Percentiles rank a stretch among this genome's conserved stretches.
Evolutionary conservation across 2,329 filamentous ascomycete species (phyloP).

Genomic region (Myriangium duriaei): DNA sequence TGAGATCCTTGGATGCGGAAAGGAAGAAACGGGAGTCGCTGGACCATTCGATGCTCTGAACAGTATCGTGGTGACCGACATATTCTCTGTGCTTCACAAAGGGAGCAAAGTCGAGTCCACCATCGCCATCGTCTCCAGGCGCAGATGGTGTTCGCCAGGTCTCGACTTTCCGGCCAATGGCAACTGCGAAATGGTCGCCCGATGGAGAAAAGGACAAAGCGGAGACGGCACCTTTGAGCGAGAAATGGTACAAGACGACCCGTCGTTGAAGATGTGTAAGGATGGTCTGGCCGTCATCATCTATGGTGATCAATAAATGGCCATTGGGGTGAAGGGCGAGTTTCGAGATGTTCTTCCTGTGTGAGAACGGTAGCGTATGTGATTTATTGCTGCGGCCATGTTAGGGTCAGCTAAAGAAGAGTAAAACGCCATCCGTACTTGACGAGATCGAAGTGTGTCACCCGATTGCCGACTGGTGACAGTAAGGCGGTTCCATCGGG

Average conservation of each 20-base stretch:
- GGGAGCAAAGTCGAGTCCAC: slow-evolving; percentile 85
- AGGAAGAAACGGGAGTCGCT: slow-evolving; percentile 92
- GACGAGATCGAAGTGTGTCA: slow-evolving; percentile 90
- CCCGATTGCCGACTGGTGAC: slow-evolving; percentile 90
- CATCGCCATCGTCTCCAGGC: slow-evolving; percentile 57
- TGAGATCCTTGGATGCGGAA: slow-evolving; percentile 82
- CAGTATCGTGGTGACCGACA: slow-evolving; percentile 75
- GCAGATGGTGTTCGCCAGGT: slow-evolving; percentile 93
- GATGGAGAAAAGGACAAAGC: slow-evolving; percentile 84
- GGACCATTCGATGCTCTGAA: slow-evolving; percentile 86
- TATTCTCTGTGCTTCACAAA: slow-evolving; percentile 83
- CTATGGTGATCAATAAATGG: slow-evolving; percentile 83
- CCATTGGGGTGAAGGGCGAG: slow-evolving; percentile 81
- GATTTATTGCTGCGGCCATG: slow-evolving; percentile 60
- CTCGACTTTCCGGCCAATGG: slow-evolving; percentile 74
- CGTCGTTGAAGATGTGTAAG: slow-evolving; percentile 80
- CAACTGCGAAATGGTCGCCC: slow-evolving; percentile 81
- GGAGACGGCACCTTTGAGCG: slow-evolving; percentile 74
- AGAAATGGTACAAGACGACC: slow-evolving; percentile 85
- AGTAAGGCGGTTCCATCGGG: slow-evolving; percentile 91
- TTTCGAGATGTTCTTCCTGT: slow-evolving; percentile 83
- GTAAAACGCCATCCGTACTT: slow-evolving; percentile 49
- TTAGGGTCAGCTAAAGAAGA: background rate
- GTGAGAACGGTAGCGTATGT: slow-evolving; percentile 74
- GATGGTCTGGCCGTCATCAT: slow-evolving; percentile 88